phyloP scores from a whole-genome alignment of 768 basidiomycete species.

The Dentipellis sp. region DNA sequence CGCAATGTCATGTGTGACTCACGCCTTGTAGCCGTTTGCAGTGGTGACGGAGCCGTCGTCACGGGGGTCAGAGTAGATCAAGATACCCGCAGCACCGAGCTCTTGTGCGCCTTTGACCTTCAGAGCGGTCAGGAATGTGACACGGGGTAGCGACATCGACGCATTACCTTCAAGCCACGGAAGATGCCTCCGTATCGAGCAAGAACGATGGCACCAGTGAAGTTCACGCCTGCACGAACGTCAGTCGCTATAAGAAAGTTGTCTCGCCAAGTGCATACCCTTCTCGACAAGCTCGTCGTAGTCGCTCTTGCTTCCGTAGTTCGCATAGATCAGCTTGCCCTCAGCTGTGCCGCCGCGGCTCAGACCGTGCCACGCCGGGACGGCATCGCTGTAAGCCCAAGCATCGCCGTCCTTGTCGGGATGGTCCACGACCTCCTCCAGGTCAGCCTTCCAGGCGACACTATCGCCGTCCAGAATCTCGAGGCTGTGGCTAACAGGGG shows the following conservation, averaged over 20 bases:
- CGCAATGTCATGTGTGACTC: conserved; percentile 1
- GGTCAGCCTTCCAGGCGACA: conserved; percentile 57
- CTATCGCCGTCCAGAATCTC: conserved; percentile 55
- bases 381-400: conserved; percentile 49
- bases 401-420: conserved; percentile 55
- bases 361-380: conserved; percentile 83
- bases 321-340: conserved; percentile 67
- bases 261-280: conserved; percentile 21
- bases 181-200: conserved; percentile 69
- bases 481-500: conserved; percentile 57
- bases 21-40: conserved; percentile 65
- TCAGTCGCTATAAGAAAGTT: conserved; percentile 1
- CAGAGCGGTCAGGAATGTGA: neutral
- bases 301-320: conserved; percentile 72
- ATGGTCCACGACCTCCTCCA: conserved; percentile 66
- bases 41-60: conserved; percentile 77
- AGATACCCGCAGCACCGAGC: conserved; percentile 63
- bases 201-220: conserved; percentile 73
- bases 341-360: conserved; percentile 68
- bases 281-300: conserved; percentile 54
- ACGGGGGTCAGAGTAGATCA: conserved; percentile 81
- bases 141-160: neutral
- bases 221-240: conserved; percentile 42
- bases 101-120: conserved; percentile 81
- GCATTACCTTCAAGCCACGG: conserved; percentile 76